These are phyloP conservation scores for Barnettozyma pratensis DNA, from an alignment of 805 yeast genomes.

Conservation along the genomic window DNA sequence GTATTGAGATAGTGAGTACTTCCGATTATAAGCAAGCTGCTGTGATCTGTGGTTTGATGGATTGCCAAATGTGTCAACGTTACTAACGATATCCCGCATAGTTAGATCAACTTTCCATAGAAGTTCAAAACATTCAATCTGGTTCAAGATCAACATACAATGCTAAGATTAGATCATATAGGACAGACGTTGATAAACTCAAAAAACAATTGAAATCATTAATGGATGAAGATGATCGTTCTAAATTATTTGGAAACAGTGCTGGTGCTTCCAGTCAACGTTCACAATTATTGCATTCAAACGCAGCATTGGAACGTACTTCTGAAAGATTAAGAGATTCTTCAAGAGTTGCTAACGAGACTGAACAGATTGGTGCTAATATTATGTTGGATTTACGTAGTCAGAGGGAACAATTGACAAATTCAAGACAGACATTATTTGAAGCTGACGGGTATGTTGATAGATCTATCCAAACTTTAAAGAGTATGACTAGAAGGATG, in stretches of 20 bases:
- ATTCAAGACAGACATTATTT: conserved; percentile 77
- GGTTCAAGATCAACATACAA: conserved; percentile 63
- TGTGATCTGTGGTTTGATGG: no score
- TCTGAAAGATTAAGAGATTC: conserved; percentile 82
- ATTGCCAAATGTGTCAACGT: no score
- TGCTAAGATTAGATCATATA: conserved; percentile 70
- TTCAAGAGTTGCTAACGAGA: conserved; percentile 85
- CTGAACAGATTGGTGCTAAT: conserved; percentile 87
- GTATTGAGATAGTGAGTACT: conserved; percentile 51
- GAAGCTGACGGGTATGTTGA: conserved; percentile 95
- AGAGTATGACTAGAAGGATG: conserved; percentile 88
- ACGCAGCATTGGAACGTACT: conserved; percentile 75
- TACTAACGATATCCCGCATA: conserved; percentile 12
- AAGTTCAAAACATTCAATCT: conserved; percentile 80
- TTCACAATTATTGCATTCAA: conserved; percentile 70
- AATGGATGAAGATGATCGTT: conserved; percentile 68
- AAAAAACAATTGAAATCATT: conserved; percentile 51
- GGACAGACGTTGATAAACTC: conserved; percentile 51
- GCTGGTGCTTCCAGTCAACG: conserved; percentile 57
- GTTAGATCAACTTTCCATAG: conserved; percentile 83
- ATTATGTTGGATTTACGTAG: conserved; percentile 84
- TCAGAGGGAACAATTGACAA: conserved; percentile 87
- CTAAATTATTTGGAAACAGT: conserved; percentile 61
- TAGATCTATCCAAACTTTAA: conserved; percentile 76
- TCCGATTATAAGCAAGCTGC: not conserved